Evolutionary conservation across 306 rosid species (phyloP).

Genomic region (Pterocarpus santalinus): DNA sequence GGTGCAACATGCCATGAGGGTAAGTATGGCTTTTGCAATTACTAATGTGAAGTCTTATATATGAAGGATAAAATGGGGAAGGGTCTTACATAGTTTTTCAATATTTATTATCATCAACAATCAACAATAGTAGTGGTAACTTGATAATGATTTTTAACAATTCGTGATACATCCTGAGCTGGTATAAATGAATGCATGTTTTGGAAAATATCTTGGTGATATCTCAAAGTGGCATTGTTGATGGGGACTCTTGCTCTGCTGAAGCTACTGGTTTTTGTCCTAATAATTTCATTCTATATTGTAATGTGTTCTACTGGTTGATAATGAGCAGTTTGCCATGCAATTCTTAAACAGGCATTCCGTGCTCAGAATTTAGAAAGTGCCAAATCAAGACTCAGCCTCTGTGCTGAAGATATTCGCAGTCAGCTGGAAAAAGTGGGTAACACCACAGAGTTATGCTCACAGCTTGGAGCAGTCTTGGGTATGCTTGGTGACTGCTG

Average conservation of each 20-base stretch:
- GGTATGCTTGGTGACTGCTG: slow-evolving; percentile 99
- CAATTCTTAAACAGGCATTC: slow-evolving; percentile 72
- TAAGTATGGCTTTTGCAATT: slow-evolving; percentile 46
- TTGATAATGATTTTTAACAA: slow-evolving; percentile 29
- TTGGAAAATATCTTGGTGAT: slow-evolving; percentile 7
- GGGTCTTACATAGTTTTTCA: background rate
- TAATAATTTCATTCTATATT: slow-evolving; percentile 5
- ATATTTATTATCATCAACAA: slow-evolving; percentile 4
- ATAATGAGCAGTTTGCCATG: slow-evolving; percentile 44
- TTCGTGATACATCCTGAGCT: slow-evolving; percentile 37
- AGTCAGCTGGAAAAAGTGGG: slow-evolving; percentile 81
- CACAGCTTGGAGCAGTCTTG: slow-evolving; percentile 98
- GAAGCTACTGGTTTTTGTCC: slow-evolving; percentile 20
- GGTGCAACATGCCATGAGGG: slow-evolving; percentile 99
- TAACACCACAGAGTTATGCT: slow-evolving; percentile 80
- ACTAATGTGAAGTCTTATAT: slow-evolving; percentile 15
- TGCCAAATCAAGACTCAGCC: slow-evolving; percentile 91
- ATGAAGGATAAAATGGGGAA: slow-evolving; percentile 43
- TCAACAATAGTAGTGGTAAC: background rate
- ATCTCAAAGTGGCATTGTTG: slow-evolving; percentile 5
- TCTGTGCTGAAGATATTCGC: slow-evolving; percentile 84
- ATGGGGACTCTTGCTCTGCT: slow-evolving; percentile 27
- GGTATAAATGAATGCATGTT: slow-evolving; percentile 26
- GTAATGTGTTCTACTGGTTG: slow-evolving; percentile 27
- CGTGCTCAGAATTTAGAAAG: slow-evolving; percentile 92